Base-by-base conservation (phyloP, 1,284 basidiomycete species). In the Ustilago vetiveriae region DNA sequence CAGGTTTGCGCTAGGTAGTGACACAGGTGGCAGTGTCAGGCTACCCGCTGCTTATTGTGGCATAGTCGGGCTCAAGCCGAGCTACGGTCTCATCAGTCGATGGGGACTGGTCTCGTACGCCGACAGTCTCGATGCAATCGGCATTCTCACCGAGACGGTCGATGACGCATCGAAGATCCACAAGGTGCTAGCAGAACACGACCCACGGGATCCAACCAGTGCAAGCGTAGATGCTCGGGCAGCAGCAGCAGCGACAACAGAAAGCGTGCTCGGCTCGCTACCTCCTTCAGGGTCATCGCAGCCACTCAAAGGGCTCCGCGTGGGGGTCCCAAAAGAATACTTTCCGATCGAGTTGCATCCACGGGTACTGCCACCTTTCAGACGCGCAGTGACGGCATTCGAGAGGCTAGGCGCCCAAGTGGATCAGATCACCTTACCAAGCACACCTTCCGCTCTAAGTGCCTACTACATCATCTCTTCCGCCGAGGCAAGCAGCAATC, bases 381-480 rank as follows among this genome's bases (percentile, higher is more conserved):
- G 87, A 14, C 66, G 73, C 1, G 78, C 87, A 0, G 82, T 95
- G 17, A 60, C 78, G 0, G 67, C 81, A 5, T 85, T 97, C 2
- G 82, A 85, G 60, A 63, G 81, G 0, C 84, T 84, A 0, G 94
- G 94, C 0, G 93, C 92, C 0, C 84, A 84, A 0, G 75, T 97
- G 17, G 82, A 88, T 0, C 86, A 91, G 0, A 88, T 98, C 1
- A 89, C 89, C 8, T 85, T 98, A 17, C 92, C 92, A 0, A 86
- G 87, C 2, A 91, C 92, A 0, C 84, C 84, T 1, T 90, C 90
- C 72, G 91, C 92, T 0, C 85, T 98, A 2, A 92, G 92, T 48
- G 91, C 94, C 5, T 98, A 98, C 85, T 98, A 98, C 78, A 91
- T 97, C 11, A 86, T 98, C 19, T 92, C 95, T 0, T 91, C 89